phyloP scores from a whole-genome alignment of 2,329 filamentous ascomycete species.

The Hypoxylon sp. region DNA sequence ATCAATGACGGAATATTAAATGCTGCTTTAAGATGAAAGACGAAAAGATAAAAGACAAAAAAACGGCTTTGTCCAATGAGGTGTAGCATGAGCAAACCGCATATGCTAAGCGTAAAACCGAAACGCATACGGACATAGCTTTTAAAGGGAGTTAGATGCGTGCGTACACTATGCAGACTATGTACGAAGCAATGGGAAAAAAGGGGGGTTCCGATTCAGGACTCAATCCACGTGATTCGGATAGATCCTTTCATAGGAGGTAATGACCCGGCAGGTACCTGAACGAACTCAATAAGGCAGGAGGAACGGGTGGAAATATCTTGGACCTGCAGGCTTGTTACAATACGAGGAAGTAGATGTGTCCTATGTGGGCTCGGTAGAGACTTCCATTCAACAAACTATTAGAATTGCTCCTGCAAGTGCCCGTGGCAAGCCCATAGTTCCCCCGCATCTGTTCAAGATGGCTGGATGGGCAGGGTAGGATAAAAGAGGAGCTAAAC shows the following conservation, averaged over 20 bases:
- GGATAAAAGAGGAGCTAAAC: slow-evolving; percentile 25
- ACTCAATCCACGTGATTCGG: slow-evolving; percentile 32
- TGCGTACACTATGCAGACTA: background rate
- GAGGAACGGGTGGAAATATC: slow-evolving; percentile 5
- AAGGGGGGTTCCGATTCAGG: slow-evolving; percentile 22
- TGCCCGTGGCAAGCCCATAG: background rate
- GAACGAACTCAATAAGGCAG: slow-evolving; percentile 15
- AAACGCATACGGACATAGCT: slow-evolving; percentile 11
- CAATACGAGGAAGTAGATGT: slow-evolving; percentile 4
- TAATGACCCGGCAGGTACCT: slow-evolving; percentile 6
- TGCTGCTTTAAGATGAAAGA: slow-evolving; percentile 31
- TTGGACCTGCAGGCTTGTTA: slow-evolving; percentile 5
- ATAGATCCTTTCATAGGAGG: slow-evolving; percentile 28
- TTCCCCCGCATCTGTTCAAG: slow-evolving; percentile 41
- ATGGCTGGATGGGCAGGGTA: background rate
- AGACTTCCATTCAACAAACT: slow-evolving; percentile 11
- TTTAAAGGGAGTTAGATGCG: slow-evolving; percentile 1
- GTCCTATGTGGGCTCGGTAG: slow-evolving; percentile 17
- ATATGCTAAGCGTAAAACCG: slow-evolving; percentile 20
- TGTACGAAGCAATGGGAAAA: background rate
- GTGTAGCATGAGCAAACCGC: slow-evolving; percentile 12
- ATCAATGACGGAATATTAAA: slow-evolving; percentile 29
- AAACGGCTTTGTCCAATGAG: slow-evolving; percentile 20
- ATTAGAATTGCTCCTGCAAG: slow-evolving; percentile 15
- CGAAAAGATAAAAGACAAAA: slow-evolving; percentile 2